These are phyloP conservation scores for Diospyros kaki DNA, from an alignment of 148 eudicot species.

Conservation along the genomic window DNA sequence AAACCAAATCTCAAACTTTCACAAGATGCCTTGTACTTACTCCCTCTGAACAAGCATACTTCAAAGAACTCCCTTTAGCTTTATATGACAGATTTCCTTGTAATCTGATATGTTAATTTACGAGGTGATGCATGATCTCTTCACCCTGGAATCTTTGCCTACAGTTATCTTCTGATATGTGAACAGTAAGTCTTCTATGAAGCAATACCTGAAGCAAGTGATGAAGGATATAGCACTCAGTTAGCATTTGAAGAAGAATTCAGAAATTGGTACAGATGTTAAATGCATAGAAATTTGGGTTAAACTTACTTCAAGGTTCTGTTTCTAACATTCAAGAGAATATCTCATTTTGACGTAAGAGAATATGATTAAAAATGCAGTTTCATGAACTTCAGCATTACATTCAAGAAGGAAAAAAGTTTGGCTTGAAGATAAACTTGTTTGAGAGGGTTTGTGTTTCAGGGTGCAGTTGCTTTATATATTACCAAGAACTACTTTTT, in stretches of 20 bases:
- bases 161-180: conserved; percentile 30
- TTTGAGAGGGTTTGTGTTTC: no score
- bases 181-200: conserved; percentile 42
- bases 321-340: neutral
- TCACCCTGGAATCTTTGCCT: conserved; percentile 23
- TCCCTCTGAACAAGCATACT: conserved; percentile 13
- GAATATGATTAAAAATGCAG: neutral
- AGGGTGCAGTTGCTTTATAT: no score
- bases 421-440: neutral
- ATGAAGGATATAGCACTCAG: neutral
- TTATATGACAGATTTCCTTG: conserved; percentile 26
- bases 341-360: neutral
- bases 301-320: neutral
- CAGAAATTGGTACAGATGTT: neutral
- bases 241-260: neutral
- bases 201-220: conserved; percentile 54
- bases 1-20: conserved; percentile 30
- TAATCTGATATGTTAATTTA: conserved; percentile 32
- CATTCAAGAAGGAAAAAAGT: neutral
- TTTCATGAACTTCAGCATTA: neutral
- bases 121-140: conserved; percentile 22
- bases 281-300: neutral
- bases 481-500: no score
- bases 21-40: conserved; percentile 23
- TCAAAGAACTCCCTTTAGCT: conserved; percentile 23